phyloP scores from a whole-genome alignment of 345 rosid genomes.

The Dipteronia sinensis region DNA sequence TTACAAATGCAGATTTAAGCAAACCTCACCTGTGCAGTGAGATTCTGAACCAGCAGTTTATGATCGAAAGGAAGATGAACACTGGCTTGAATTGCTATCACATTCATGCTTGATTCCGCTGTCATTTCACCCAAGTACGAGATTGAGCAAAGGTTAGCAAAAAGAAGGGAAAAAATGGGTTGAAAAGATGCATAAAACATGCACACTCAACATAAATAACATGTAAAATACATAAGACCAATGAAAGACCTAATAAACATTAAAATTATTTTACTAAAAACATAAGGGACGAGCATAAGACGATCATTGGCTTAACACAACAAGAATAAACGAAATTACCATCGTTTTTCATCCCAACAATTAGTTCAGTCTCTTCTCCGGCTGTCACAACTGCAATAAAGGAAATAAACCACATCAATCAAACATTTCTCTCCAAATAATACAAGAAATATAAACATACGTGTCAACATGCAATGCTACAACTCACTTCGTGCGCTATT shows the following conservation, averaged over 20 bases:
- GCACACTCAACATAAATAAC: background rate
- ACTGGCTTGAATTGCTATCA: conserved; percentile 74
- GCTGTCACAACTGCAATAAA: conserved; percentile 63
- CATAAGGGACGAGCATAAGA: background rate
- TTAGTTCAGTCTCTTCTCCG: conserved; percentile 78
- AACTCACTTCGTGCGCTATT: conserved; percentile 65
- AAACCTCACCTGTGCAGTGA: conserved; percentile 68
- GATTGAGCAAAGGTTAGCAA: conserved; percentile 17
- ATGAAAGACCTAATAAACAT: background rate
- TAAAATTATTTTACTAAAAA: background rate
- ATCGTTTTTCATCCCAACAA: conserved; percentile 83
- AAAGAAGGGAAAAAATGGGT: background rate
- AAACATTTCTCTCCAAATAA: background rate
- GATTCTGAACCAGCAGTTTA: conserved; percentile 71
- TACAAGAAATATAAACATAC: background rate
- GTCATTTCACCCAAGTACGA: conserved; percentile 26
- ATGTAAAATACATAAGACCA: background rate
- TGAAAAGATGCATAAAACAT: background rate
- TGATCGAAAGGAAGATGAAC: conserved; percentile 86
- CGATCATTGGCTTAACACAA: background rate
- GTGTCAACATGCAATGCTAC: background rate
- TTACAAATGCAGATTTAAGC: conserved; percentile 5
- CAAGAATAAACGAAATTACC: conserved; percentile 45
- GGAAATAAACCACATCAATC: conserved; percentile 13
- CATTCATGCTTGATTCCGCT: conserved; percentile 65